phyloP scores from a whole-genome alignment of 441 rosid genomes.

The Gossypium gossypioides region DNA sequence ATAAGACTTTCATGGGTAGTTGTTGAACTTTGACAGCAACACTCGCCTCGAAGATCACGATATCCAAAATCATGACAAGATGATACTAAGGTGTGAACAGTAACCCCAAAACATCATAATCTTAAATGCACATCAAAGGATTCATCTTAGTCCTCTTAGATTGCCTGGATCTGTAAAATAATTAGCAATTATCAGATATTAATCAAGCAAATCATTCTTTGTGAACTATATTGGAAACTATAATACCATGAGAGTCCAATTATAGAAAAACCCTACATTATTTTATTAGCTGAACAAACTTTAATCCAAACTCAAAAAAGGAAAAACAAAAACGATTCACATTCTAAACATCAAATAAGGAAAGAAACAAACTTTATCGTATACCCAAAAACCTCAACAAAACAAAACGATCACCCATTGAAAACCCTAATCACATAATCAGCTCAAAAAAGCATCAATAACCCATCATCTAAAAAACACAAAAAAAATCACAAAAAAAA shows the following conservation, averaged over 20 bases:
- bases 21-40: conserved; percentile 14
- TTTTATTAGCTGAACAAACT: not conserved
- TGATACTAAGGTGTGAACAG: not conserved
- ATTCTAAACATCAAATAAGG: not conserved
- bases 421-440: conserved; percentile 1
- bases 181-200: not conserved
- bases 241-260: not conserved
- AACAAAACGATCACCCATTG: not conserved
- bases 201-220: not conserved
- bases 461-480: not conserved
- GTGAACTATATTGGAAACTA: not conserved
- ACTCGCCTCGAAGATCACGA: conserved; percentile 7
- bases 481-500: not conserved
- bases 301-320: conserved; percentile 2
- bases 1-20: conserved; percentile 18
- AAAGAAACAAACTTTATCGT: not conserved
- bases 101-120: not conserved
- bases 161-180: conserved; percentile 31
- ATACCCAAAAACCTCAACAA: not conserved
- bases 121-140: conserved; percentile 6
- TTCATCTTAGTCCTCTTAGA: conserved; percentile 7
- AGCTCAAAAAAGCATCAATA: not conserved
- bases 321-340: not conserved
- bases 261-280: not conserved
- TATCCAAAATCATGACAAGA: not conserved